phyloP scores from a whole-genome alignment of 306 rosid genomes.

The Senna siamea region DNA sequence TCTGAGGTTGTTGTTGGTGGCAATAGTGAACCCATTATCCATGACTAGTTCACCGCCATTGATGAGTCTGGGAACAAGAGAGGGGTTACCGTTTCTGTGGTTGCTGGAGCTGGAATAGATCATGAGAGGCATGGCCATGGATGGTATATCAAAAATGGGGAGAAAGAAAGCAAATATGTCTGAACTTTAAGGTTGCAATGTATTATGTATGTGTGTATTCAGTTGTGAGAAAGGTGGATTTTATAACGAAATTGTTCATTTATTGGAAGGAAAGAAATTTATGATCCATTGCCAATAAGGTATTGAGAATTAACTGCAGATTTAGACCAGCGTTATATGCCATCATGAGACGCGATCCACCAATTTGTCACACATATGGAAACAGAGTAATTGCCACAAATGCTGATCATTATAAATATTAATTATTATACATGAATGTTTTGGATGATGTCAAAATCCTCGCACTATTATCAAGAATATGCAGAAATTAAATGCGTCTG shows the following conservation, averaged over 20 bases:
- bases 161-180: background rate
- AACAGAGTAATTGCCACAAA: background rate
- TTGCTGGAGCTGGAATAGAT: background rate
- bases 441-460: conserved; percentile 1
- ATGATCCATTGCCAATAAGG: no score
- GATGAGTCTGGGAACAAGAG: background rate
- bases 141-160: no score
- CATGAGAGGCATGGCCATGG: background rate
- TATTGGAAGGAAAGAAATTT: background rate
- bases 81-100: background rate
- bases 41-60: no score
- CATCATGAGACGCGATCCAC: background rate
- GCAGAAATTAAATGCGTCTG: background rate
- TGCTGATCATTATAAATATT: background rate
- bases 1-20: background rate
- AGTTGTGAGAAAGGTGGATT: background rate
- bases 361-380: background rate
- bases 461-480: background rate
- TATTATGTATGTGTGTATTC: no score
- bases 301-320: background rate
- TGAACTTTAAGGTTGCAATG: background rate
- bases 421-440: background rate
- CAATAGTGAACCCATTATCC: no score
- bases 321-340: background rate
- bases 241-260: background rate